Evolutionary conservation across 371 early-diverging fungal species (phyloP).

Genomic region (Rhizopus microsporus): DNA sequence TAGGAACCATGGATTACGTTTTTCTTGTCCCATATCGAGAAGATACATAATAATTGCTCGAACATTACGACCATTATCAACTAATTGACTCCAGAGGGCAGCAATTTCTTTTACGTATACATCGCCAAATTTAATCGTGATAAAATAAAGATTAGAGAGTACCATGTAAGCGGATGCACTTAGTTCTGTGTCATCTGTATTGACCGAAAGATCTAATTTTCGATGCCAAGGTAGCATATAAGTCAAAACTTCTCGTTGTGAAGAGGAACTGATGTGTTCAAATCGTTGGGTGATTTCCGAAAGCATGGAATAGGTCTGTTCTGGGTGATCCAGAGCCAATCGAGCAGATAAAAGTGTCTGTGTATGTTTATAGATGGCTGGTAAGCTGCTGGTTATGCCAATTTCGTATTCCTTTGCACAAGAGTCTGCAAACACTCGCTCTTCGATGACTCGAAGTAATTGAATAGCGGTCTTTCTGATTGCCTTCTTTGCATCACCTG

Average conservation of each 20-base stretch:
- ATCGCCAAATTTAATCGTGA: constrained; percentile 84
- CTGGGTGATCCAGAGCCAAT: constrained; percentile 66
- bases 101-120: constrained; percentile 78
- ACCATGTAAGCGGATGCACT: constrained; percentile 67
- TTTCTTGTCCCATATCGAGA: constrained; percentile 71
- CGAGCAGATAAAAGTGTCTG: constrained; percentile 71
- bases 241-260: constrained; percentile 68
- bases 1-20: constrained; percentile 79
- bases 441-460: constrained; percentile 74
- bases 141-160: constrained; percentile 80
- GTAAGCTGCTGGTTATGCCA: constrained; percentile 76
- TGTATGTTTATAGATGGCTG: constrained; percentile 82
- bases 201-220: constrained; percentile 69
- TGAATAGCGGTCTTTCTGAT: constrained; percentile 80
- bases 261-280: constrained; percentile 64
- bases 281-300: constrained; percentile 82
- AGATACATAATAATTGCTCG: constrained; percentile 74
- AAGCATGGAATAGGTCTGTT: constrained; percentile 72
- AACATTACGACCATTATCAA: constrained; percentile 67
- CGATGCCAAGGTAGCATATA: constrained; percentile 89
- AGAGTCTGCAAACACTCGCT: constrained; percentile 63
- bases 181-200: constrained; percentile 47
- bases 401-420: constrained; percentile 71
- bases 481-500: constrained; percentile 72
- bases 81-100: constrained; percentile 80